Conservation (phyloP, 1,284 basidiomycete genomes). For the Irpex sp. region DNA sequence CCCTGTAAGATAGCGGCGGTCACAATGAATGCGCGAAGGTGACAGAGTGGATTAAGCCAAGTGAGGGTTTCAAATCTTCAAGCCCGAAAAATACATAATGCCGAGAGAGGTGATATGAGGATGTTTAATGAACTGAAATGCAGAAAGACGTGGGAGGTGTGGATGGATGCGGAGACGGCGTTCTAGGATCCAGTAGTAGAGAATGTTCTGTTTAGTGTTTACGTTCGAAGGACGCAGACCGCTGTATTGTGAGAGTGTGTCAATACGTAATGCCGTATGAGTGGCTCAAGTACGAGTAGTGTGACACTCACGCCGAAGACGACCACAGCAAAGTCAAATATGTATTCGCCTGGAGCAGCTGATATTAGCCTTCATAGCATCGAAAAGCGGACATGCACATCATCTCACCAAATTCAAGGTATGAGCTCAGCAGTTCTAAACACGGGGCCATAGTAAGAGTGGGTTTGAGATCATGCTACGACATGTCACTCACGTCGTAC, state of each 20-base stretch:
- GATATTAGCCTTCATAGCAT: not conserved
- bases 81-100: not conserved
- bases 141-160: not conserved
- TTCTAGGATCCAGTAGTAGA: not conserved
- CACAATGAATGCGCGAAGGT: no score
- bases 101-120: not conserved
- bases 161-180: not conserved
- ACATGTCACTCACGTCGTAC: conserved; percentile 59
- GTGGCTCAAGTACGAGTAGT: not conserved
- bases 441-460: not conserved
- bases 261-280: not conserved
- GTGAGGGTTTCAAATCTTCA: not conserved
- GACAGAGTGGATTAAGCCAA: not conserved
- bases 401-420: conserved; percentile 68
- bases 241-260: conserved; percentile 34
- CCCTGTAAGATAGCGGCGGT: not conserved
- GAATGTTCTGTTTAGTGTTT: conserved; percentile 21
- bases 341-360: conserved; percentile 62
- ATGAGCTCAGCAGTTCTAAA: conserved; percentile 65
- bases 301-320: conserved; percentile 62
- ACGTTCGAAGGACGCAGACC: conserved; percentile 72
- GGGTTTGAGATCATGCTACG: conserved; percentile 3
- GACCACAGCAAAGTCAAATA: conserved; percentile 80
- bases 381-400: not conserved
- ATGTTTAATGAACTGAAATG: not conserved